Evolutionary conservation across 2,329 filamentous ascomycete genomes (phyloP).

Genomic region (Diaporthe vaccinii): DNA sequence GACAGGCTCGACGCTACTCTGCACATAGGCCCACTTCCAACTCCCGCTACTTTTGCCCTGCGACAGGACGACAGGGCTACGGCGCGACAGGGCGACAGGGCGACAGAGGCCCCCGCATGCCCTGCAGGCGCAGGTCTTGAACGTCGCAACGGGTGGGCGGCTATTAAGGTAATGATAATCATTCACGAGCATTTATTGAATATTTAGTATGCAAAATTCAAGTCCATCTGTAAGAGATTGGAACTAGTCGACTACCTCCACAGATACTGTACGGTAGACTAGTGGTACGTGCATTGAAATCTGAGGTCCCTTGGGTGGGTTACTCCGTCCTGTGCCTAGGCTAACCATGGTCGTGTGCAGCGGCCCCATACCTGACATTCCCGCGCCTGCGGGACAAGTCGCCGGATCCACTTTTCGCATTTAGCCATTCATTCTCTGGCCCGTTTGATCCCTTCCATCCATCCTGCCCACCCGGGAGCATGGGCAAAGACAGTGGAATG

Average conservation of each 20-base stretch:
- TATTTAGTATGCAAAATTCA: not conserved
- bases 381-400: slow-evolving; percentile 33
- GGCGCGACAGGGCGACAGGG: not conserved
- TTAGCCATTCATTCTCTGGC: slow-evolving; percentile 12
- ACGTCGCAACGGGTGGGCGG: not conserved
- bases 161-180: not conserved
- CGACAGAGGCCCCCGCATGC: not conserved
- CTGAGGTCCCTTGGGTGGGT: not conserved
- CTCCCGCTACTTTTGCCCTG: slow-evolving; percentile 7
- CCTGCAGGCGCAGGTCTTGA: not conserved
- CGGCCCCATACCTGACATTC: slow-evolving; percentile 36
- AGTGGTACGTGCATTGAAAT: slow-evolving; percentile 13
- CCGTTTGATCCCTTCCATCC: not conserved
- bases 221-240: not conserved
- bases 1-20: slow-evolving; percentile 30
- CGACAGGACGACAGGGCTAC: slow-evolving; percentile 5
- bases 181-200: not conserved
- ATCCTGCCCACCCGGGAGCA: not conserved
- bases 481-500: not conserved
- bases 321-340: slow-evolving; percentile 8
- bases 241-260: not conserved
- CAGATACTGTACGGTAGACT: not conserved
- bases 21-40: not conserved
- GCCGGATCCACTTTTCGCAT: slow-evolving; percentile 29
- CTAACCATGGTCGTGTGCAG: slow-evolving; percentile 13